Percentiles rank a stretch among this genome's conserved stretches.
Conservation (phyloP, 116 monocot genomes). For the Papilionanthe hybrid region DNA sequence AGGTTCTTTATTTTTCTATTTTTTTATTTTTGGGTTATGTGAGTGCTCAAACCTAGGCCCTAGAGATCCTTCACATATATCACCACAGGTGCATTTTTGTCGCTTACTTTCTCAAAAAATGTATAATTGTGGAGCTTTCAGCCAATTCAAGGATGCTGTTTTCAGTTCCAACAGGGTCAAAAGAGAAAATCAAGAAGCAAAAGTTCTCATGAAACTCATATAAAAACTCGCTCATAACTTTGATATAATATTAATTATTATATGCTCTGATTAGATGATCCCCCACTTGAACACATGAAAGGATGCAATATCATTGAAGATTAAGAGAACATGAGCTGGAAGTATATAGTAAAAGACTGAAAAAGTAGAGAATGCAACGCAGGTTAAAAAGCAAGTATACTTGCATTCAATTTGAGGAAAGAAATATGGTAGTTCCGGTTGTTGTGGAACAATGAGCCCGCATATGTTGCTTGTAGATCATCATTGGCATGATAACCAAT, state of each 20-base stretch:
- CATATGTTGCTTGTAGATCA: slow-evolving; percentile 87
- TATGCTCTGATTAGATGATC: background rate
- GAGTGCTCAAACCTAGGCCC: too few species aligned
- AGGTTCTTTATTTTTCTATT: background rate
- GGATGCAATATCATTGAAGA: background rate
- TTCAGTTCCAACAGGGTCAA: too few species aligned
- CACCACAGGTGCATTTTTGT: too few species aligned
- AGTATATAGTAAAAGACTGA: background rate
- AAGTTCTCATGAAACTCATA: background rate
- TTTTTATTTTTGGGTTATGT: too few species aligned
- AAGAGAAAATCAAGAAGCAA: too few species aligned
- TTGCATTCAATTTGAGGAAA: slow-evolving; percentile 61
- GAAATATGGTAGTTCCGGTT: slow-evolving; percentile 69
- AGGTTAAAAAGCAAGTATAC: slow-evolving; percentile 12
- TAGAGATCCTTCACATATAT: too few species aligned
- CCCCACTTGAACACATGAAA: background rate
- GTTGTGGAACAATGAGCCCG: slow-evolving; percentile 73
- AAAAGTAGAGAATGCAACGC: background rate
- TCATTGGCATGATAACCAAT: slow-evolving; percentile 88
- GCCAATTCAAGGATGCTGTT: too few species aligned
- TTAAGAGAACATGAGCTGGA: background rate
- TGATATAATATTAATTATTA: too few species aligned
- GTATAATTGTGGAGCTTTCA: too few species aligned
- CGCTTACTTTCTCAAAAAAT: too few species aligned
- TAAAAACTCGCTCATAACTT: background rate